Conservation (phyloP, 2,329 filamentous ascomycete species). For the Colletotrichum gigasporum region DNA sequence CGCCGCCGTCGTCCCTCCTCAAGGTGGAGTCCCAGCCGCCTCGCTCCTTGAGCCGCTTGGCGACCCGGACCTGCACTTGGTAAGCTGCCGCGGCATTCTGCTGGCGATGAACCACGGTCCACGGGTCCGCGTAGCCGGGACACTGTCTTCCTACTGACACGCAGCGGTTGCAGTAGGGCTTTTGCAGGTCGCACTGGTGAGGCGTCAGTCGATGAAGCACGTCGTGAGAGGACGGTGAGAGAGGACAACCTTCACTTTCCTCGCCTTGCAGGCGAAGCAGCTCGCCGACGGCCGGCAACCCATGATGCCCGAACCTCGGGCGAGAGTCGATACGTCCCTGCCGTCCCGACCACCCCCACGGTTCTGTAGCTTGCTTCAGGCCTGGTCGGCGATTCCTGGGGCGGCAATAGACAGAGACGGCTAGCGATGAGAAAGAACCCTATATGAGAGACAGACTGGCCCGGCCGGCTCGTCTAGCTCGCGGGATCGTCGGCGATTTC, state of each 20-base stretch:
- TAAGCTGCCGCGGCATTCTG: slow-evolving; percentile 15
- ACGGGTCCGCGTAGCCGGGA: slow-evolving; percentile 49
- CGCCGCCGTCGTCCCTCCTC: neutral
- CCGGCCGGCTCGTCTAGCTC: too few species aligned
- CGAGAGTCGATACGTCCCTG: too few species aligned
- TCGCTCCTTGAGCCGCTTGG: slow-evolving; percentile 19
- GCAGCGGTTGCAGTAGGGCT: slow-evolving; percentile 49
- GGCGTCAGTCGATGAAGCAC: neutral
- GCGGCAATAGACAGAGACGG: too few species aligned
- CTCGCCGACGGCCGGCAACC: slow-evolving; percentile 8
- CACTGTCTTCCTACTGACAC: slow-evolving; percentile 50
- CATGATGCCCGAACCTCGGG: slow-evolving; percentile 29
- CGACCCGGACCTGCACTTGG: slow-evolving; percentile 11
- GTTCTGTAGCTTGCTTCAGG: too few species aligned
- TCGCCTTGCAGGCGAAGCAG: slow-evolving; percentile 24
- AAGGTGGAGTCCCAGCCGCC: neutral
- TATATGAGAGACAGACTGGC: too few species aligned
- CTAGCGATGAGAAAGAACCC: too few species aligned
- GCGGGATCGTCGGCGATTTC: too few species aligned
- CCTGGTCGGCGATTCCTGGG: too few species aligned
- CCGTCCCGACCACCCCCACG: too few species aligned
- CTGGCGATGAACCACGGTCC: slow-evolving; percentile 43
- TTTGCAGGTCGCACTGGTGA: slow-evolving; percentile 48
- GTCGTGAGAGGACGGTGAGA: neutral
- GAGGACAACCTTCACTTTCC: slow-evolving; percentile 17